These are phyloP conservation scores for Alnus glutinosa DNA, from an alignment of 306 rosid genomes.

Conservation along the genomic window DNA sequence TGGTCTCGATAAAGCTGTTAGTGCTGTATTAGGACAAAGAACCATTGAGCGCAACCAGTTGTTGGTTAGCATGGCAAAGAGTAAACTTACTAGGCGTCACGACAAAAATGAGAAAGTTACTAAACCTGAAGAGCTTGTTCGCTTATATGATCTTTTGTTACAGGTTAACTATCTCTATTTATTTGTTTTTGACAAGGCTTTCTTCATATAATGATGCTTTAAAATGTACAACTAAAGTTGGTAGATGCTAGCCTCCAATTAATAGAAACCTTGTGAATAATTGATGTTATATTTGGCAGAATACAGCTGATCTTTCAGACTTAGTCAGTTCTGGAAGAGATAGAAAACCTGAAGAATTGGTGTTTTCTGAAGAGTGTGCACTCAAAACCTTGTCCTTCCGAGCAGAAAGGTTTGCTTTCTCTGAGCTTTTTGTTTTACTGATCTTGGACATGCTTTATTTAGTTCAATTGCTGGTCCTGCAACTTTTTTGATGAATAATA, in stretches of 20 bases:
- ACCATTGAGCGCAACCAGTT: conserved; percentile 92
- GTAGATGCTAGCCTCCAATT: conserved; percentile 17
- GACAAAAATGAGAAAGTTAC: conserved; percentile 94
- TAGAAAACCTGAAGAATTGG: conserved; percentile 69
- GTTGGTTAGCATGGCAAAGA: conserved; percentile 81
- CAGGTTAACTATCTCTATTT: conserved; percentile 56
- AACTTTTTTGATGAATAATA: too few species aligned
- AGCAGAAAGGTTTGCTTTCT: conserved; percentile 71
- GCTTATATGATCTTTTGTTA: conserved; percentile 80
- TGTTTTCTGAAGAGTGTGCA: conserved; percentile 68
- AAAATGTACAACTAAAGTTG: conserved; percentile 12
- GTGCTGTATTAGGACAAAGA: conserved; percentile 89
- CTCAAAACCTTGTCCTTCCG: conserved; percentile 78
- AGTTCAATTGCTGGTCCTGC: conserved; percentile 3
- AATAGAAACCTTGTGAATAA: conserved; percentile 26
- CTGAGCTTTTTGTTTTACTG: conserved; percentile 18
- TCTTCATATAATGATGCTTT: conserved; percentile 16
- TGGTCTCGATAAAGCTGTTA: conserved; percentile 97
- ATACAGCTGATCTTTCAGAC: conserved; percentile 89
- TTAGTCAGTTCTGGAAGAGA: conserved; percentile 93
- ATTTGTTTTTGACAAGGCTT: conserved; percentile 15
- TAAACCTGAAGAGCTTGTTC: conserved; percentile 99
- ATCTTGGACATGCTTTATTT: conserved; percentile 4
- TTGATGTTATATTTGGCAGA: conserved; percentile 56
- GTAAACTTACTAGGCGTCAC: conserved; percentile 78